Base-by-base conservation (phyloP, 2,329 filamentous ascomycete genomes). In the Fusarium liriodendri region DNA sequence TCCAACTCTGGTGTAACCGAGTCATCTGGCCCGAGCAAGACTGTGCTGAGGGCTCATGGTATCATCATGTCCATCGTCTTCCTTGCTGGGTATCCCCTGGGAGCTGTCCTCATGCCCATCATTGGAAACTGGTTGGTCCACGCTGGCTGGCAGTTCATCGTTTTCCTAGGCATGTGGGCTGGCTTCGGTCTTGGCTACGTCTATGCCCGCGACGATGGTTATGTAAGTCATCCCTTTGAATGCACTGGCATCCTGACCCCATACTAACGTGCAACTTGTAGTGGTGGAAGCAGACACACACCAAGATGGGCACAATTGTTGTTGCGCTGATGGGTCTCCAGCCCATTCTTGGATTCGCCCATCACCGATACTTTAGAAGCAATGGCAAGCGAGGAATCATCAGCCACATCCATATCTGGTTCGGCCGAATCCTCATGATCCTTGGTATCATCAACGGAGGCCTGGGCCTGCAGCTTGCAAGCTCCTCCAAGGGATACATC, bases 371-470 rank as follows among this genome's bases (percentile, higher is more conserved):
- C 77, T 92, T 84, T 79, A 74, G 85, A 65, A 85, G 84, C 77
- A 79, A 86, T 63, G 81, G 85, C 62, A 52, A 76, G 29, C 88
- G 90, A 38, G 87, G 87, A 8, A 18, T 83, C 45, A 78, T 91
- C 70, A 90, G 89, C 71, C 81, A 91, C 72, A 78, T 83, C 1
- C 91, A 93, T 77, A 87, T 91, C 73, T 92, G 89, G 89, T 90
- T 87, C 76, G 91, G 91, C 14, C 87, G 91, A 20, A 75, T 83
- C 2, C 79, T 92, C 50, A 88, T 93, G 71, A 64, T 88, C 20
- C 78, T 92, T 4, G 91, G 89, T 29, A 84, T 92, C 52, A 79
- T 92, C 74, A 93, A 93, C 75, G 91, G 91, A 64, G 91, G 90
- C 0, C 80, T 93, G 5, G 91, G 91, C 5, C 82, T 93, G 32